Evolutionary conservation across 139 green algal genomes (phyloP), one percentile per base, ranked within the genome.

Genomic region (Dunaliella sp.): DNA sequence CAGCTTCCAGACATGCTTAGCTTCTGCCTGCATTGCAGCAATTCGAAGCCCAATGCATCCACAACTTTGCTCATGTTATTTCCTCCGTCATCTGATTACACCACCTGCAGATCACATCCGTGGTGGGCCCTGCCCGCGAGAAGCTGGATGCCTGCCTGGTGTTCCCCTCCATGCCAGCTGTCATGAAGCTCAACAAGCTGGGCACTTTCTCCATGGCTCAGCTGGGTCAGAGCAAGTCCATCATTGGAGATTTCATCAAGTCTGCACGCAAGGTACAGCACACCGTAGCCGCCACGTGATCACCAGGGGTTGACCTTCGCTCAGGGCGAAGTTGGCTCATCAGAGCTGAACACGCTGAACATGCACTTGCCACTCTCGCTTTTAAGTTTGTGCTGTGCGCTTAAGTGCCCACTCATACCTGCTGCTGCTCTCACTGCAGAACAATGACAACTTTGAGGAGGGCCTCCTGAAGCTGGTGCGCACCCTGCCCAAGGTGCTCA

Each of bases 161-260:
- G 79, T 99, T 99, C 94, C 97, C 97, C 73, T 99, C 97, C 82
- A 99, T 99, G 97, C 97, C 97, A 76, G 94, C 93, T 1, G 97
- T 99, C 57, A 99, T 99, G 97, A 93, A 94, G 89, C 92, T 98
- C 26, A 99, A 99, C 96, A 99, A 99, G 95, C 94, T 99, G 84
- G 97, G 97, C 85, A 96, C 96, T 26, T 99, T 99, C 93, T 95
- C 91, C 87, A 98, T 99, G 97, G 85, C 89, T 25, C 97, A 99
- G 94, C 96, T 99, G 86, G 96, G 97, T 0, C 93, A 98, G 92
- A 95, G 89, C 82, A 99, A 99, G 95, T 95, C 86, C 83, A 93
- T 97, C 76, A 97, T 99, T 82, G 94, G 92, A 31, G 94, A 99
- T 83, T 99, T 99, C 92, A 98, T 99, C 92, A 95, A 96, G 87